phyloP scores from a whole-genome alignment of 2,329 filamentous ascomycete species.

The Penicillium hesseltinei region DNA sequence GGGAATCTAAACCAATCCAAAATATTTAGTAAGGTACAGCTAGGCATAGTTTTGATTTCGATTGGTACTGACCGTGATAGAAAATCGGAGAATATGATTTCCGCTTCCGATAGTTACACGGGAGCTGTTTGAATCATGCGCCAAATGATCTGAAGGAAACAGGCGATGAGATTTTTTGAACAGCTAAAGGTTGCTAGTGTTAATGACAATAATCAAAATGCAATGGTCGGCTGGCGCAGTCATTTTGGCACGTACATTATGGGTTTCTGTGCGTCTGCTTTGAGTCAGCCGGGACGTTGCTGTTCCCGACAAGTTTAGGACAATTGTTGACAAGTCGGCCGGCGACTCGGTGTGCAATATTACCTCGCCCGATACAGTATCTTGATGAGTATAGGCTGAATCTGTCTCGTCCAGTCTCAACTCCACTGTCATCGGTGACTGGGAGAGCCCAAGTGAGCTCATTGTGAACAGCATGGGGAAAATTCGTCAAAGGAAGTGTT shows the following conservation, averaged over 20 bases:
- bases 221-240: not conserved
- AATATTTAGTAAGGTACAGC: not conserved
- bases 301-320: conserved; percentile 13
- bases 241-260: conserved; percentile 10
- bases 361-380: conserved; percentile 17
- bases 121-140: not conserved
- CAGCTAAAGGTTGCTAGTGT: not conserved
- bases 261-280: conserved; percentile 10
- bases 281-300: conserved; percentile 15
- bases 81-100: not conserved
- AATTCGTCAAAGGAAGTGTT: not conserved
- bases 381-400: conserved; percentile 10
- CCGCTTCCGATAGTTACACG: conserved; percentile 7
- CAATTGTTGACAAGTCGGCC: conserved; percentile 14
- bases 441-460: not conserved
- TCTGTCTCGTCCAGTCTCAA: conserved; percentile 1
- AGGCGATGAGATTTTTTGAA: not conserved
- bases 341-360: conserved; percentile 11
- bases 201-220: not conserved
- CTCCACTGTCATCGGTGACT: not conserved
- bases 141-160: conserved; percentile 1
- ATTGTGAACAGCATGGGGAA: not conserved
- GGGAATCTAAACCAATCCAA: not conserved
- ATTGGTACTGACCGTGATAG: not conserved
- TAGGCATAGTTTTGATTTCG: not conserved